These are phyloP conservation scores for Lactifluus piperatus DNA, from an alignment of 768 basidiomycete genomes.

Conservation along the genomic window DNA sequence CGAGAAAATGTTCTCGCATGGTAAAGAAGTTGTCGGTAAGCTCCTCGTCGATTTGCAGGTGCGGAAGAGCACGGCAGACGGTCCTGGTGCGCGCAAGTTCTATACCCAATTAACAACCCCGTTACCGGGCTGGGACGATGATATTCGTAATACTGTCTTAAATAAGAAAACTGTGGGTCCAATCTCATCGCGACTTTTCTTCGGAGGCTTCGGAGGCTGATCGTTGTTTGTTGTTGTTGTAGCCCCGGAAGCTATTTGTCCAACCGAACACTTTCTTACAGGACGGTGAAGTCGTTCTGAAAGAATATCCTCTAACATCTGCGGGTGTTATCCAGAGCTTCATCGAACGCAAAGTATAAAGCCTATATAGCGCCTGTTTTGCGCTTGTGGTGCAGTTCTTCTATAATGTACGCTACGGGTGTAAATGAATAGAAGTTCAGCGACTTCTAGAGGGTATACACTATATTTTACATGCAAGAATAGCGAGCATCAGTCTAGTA, in stretches of 20 bases:
- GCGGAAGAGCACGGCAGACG: slow-evolving; percentile 79
- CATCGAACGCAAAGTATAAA: slow-evolving; percentile 46
- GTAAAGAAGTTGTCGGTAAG: slow-evolving; percentile 59
- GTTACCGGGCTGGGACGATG: slow-evolving; percentile 58
- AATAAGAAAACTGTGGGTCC: slow-evolving; percentile 63
- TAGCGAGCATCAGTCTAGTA: slow-evolving; percentile 1
- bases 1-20: slow-evolving; percentile 51
- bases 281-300: slow-evolving; percentile 60
- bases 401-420: slow-evolving; percentile 9
- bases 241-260: slow-evolving; percentile 82
- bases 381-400: not conserved
- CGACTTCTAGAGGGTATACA: slow-evolving; percentile 6
- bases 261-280: slow-evolving; percentile 73
- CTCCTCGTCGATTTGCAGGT: slow-evolving; percentile 77
- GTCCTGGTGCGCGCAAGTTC: slow-evolving; percentile 65
- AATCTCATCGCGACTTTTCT: not conserved
- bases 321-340: slow-evolving; percentile 76
- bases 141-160: slow-evolving; percentile 69
- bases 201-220: not conserved
- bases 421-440: not conserved
- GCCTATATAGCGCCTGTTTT: not conserved
- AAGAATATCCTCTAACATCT: slow-evolving; percentile 67
- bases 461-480: not conserved
- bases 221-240: not conserved
- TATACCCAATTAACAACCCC: slow-evolving; percentile 78